These are phyloP conservation scores for Entelexis sorbosivorans DNA, from an alignment of 1,139 yeast genomes.

Conservation along the genomic window DNA sequence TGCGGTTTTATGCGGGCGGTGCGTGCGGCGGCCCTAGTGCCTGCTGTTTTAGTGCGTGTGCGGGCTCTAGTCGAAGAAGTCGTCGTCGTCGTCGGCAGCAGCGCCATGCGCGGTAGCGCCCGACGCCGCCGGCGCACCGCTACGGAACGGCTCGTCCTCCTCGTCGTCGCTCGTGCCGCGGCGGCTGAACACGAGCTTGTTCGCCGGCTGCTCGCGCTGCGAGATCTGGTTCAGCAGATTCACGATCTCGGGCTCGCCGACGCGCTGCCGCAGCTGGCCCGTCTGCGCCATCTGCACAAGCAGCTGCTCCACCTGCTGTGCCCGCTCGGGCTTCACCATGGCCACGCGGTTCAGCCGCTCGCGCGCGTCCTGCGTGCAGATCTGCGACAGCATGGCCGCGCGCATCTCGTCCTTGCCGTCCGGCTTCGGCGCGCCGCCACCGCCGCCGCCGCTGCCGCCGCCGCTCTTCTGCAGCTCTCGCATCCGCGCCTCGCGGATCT, in stretches of 20 bases:
- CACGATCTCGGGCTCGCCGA: constrained; percentile 71
- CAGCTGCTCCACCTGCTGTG: constrained; percentile 70
- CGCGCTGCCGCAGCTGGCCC: constrained; percentile 64
- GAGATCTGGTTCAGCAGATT: constrained; percentile 74
- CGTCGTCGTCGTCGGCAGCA: constrained; percentile 29
- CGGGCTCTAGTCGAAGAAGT: constrained; percentile 28
- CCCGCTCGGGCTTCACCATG: constrained; percentile 84
- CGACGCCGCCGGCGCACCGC: neutral
- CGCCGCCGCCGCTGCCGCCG: constrained; percentile 13
- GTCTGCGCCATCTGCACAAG: constrained; percentile 60
- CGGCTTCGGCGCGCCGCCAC: constrained; percentile 11
- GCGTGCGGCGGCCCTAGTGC: neutral
- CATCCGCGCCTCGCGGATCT: constrained; percentile 25
- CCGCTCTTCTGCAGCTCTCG: constrained; percentile 17
- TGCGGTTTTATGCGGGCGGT: too few species aligned
- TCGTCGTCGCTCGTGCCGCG: constrained; percentile 23
- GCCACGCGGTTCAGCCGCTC: constrained; percentile 81
- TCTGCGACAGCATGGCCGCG: constrained; percentile 44
- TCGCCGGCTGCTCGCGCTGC: constrained; percentile 56
- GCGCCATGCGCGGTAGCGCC: too few species aligned
- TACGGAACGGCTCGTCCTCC: constrained; percentile 13
- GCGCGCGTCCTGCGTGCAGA: constrained; percentile 70
- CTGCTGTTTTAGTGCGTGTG: neutral
- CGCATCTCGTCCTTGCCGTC: constrained; percentile 29
- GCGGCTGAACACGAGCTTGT: constrained; percentile 45